Base-by-base conservation (phyloP, 2,329 filamentous ascomycete genomes). In the Zymoseptoria pseudotritici region DNA sequence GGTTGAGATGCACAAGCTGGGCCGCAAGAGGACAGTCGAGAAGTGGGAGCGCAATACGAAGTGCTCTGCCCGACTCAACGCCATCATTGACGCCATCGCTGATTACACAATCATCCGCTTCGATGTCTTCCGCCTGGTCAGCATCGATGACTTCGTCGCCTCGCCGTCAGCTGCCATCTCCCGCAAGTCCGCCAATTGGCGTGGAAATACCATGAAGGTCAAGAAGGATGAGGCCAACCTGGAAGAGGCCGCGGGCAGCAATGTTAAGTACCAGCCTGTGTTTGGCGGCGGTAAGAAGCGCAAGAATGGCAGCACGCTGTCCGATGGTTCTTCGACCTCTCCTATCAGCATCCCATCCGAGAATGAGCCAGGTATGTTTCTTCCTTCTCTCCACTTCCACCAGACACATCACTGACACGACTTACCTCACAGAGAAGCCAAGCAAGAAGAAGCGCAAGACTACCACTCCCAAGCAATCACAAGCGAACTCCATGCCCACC, bases 141-240 rank as follows among this genome's bases (percentile, higher is more conserved):
- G 58, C 21, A 53, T 62, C 22, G 60, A 64, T 21, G 62, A 64
- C 50, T 56, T 64, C 1, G 62, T 60, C 46, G 58, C 58, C 8
- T 61, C 60, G 53, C 62, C 62, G 19, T 55, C 46, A 13, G 55
- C 49, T 56, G 58, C 54, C 36, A 53, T 62, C 26, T 42, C 51
- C 11, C 62, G 62, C 60, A 64, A 64, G 42, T 54, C 62, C 17
- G 57, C 62, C 26, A 64, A 64, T 31, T 64, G 62, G 56, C 57
- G 57, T 10, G 60, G 60, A 49, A 64, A 64, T 26, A 46, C 55
- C n/a, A 57, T 60, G 54, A 56, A 58, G 9, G 62, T 63, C 19
- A 29, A 56, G 20, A 58, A 62, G 31, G 62, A 64, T 20, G 55
- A 24, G 22, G 4, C 58, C 20, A 50, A 58, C 29, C 50, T 50